Evolutionary conservation across 768 basidiomycete genomes (phyloP).

Genomic region (Dacryopinax primogenitus): DNA sequence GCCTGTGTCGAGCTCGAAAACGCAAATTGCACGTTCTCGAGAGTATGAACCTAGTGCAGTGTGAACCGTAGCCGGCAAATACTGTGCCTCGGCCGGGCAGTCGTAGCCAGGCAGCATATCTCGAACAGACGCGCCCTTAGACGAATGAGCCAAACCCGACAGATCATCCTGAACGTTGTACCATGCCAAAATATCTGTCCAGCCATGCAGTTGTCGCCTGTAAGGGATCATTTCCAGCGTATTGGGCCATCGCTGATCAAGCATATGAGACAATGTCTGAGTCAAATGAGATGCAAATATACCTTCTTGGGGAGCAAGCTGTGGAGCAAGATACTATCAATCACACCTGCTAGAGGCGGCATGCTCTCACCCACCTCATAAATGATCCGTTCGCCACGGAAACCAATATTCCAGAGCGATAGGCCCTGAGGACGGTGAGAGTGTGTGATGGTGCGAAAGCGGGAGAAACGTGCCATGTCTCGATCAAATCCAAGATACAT

Average conservation of each 20-base stretch:
- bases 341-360: not conserved
- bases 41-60: constrained; percentile 34
- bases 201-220: constrained; percentile 51
- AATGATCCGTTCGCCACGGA: constrained; percentile 45
- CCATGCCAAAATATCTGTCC: constrained; percentile 52
- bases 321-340: not conserved
- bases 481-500: constrained; percentile 49
- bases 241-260: constrained; percentile 21
- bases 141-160: not conserved
- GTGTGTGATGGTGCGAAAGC: constrained; percentile 17
- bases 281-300: constrained; percentile 31
- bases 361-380: constrained; percentile 35
- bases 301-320: constrained; percentile 52
- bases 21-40: constrained; percentile 44
- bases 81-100: constrained; percentile 49
- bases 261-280: too few relatives aligned
- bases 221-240: constrained; percentile 47
- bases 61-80: constrained; percentile 46
- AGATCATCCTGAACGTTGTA: not conserved
- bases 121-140: constrained; percentile 36
- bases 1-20: constrained; percentile 50
- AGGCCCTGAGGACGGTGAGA: constrained; percentile 23
- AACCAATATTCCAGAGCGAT: constrained; percentile 46
- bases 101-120: constrained; percentile 47
- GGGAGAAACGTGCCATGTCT: constrained; percentile 37